Evolutionary conservation across 805 yeast genomes (phyloP).

Genomic region (Komagataella mondaviorum): DNA sequence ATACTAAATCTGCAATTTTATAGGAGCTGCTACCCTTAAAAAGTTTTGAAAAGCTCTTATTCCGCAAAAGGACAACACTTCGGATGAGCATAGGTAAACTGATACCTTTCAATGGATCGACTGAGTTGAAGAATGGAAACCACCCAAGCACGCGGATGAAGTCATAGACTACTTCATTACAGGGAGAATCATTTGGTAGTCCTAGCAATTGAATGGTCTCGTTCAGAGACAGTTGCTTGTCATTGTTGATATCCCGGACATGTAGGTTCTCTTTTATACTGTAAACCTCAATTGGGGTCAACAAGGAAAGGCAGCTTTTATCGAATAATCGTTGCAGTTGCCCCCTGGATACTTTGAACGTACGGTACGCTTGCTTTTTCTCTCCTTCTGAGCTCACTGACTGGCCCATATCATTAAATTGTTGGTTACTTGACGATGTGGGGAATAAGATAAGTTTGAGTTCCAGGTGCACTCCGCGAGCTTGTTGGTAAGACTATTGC

Average conservation of each 20-base stretch:
- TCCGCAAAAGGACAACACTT: not conserved
- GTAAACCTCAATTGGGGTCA: slow-evolving; percentile 11
- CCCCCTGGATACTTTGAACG: slow-evolving; percentile 5
- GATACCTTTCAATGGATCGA: not conserved
- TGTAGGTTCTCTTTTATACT: slow-evolving; percentile 1
- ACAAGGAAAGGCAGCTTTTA: slow-evolving; percentile 6
- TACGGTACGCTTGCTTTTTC: slow-evolving; percentile 3
- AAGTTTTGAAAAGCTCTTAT: not conserved
- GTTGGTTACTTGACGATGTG: not conserved
- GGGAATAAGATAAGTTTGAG: slow-evolving; percentile 2
- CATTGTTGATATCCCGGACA: not conserved
- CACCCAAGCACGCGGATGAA: not conserved
- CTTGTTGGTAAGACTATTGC: not conserved
- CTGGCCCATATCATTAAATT: slow-evolving; percentile 10
- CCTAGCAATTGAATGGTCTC: not conserved
- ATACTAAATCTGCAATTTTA: not conserved
- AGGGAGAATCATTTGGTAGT: not conserved
- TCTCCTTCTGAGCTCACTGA: slow-evolving; percentile 5
- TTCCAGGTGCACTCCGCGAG: not conserved
- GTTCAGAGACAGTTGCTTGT: not conserved
- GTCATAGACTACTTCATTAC: not conserved
- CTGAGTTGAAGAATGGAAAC: not conserved
- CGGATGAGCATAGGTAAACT: not conserved
- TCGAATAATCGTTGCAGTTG: slow-evolving; percentile 8
- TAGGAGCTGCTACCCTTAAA: not conserved